phyloP scores from a whole-genome alignment of 192 early-diverging fungal genomes.

The Coemansia sp. region DNA sequence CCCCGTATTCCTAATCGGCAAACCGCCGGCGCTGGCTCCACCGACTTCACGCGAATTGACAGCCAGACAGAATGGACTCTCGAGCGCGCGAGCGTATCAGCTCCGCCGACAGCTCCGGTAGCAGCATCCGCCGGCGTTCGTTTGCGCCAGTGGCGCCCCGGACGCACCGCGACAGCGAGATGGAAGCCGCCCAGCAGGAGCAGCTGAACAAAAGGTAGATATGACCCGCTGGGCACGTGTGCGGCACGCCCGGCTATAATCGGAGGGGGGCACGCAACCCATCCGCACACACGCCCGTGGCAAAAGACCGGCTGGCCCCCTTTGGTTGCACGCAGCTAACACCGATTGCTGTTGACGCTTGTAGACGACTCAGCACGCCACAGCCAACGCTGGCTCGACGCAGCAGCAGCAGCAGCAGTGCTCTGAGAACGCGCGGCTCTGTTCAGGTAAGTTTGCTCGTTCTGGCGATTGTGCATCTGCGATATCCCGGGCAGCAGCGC shows the following conservation, averaged over 20 bases:
- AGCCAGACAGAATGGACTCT: slow-evolving; percentile 2
- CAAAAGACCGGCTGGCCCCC: neutral
- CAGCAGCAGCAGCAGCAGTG: slow-evolving; percentile 4
- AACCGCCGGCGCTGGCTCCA: neutral
- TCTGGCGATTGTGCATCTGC: neutral
- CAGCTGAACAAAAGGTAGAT: slow-evolving; percentile 10
- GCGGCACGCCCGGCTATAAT: neutral
- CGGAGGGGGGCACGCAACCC: neutral
- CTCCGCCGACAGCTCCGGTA: neutral
- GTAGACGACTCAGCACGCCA: slow-evolving; percentile 13
- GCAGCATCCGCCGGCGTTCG: slow-evolving; percentile 1
- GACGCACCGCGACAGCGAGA: neutral
- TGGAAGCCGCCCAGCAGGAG: neutral
- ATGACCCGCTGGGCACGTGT: slow-evolving; percentile 5
- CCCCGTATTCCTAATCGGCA: neutral
- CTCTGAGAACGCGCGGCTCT: neutral
- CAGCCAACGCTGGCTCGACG: neutral
- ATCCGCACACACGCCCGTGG: neutral
- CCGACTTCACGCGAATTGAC: neutral
- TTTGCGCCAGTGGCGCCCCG: neutral
- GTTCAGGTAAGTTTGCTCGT: slow-evolving; percentile 4
- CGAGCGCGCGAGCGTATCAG: neutral
- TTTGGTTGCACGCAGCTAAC: neutral
- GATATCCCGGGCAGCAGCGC: neutral
- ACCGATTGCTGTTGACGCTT: neutral